Conservation (phyloP, 106 monocot species). For the Gastrodia elata region DNA sequence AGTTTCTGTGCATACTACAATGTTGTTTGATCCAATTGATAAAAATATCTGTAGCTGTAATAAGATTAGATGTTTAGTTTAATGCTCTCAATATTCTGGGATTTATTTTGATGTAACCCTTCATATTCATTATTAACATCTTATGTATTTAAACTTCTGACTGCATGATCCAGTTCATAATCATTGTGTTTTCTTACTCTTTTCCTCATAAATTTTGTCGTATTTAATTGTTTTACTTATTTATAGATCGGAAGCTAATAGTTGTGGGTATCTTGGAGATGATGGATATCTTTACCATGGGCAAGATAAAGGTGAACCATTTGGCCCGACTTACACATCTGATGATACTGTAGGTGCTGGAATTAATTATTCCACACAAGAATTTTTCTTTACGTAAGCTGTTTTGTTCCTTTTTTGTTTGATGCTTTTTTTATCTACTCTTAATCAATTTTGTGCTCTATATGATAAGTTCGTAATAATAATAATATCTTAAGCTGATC, state of each 20-base stretch:
- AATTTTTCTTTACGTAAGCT: constrained; percentile 97
- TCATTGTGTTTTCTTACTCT: not conserved
- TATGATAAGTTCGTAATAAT: not conserved
- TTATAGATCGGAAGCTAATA: constrained; percentile 83
- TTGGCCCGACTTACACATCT: constrained; percentile 81
- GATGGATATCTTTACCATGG: constrained; percentile 81
- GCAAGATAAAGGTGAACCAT: constrained; percentile 53
- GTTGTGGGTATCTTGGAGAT: constrained; percentile 94
- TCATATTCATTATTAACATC: not conserved
- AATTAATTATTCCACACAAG: constrained; percentile 78
- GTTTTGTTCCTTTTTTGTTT: not conserved
- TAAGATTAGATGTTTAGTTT: not conserved
- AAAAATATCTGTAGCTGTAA: not conserved
- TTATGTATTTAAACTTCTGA: not conserved
- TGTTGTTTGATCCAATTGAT: not conserved
- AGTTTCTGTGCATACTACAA: not conserved
- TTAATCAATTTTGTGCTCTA: not conserved
- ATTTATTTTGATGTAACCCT: not conserved
- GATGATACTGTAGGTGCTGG: constrained; percentile 89
- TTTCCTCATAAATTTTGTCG: not conserved
- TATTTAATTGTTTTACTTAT: not conserved
- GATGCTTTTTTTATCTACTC: not conserved
- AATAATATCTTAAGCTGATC: not conserved
- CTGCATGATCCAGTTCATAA: not conserved
- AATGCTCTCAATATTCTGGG: not conserved